Evolutionary conservation across 1,284 basidiomycete genomes (phyloP), one percentile per base, ranked within the genome.

Genomic region (Microbotryum intermedium): DNA sequence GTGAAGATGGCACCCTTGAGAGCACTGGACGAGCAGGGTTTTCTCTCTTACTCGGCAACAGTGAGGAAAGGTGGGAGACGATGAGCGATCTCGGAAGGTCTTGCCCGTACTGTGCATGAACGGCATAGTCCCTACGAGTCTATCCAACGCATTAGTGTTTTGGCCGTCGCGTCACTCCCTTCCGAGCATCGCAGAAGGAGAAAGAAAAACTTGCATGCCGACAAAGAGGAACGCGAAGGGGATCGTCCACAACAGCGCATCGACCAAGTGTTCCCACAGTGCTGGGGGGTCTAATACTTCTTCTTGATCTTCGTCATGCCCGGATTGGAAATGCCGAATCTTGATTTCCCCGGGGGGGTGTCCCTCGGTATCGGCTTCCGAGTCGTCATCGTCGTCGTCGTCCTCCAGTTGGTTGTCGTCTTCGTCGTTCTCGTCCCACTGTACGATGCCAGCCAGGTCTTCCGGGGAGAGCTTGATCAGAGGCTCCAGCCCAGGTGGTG

Each of bases 81-180:
- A 67, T 1, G 64, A 58, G 8, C 70, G 67, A 6, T 72, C 73
- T 48, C 52, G 72, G 61, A 60, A 65, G 58, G n/a, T 50, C 45
- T 30, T 58, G 53, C 3, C 61, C 59, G 25, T 65, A 68, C 28
- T 68, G 66, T 6, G 61, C 52, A 29, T 68, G 61, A 2, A 62
- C 66, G 10, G 66, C 66, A 20, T 61, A 63, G 52, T 68, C 64
- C 65, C 65, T 67, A 49, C 10, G 1, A 13, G 8, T 30, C 7
- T 10, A 29, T 1, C n/a, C n/a, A 5, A 1, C 34, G 9, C 18
- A 16, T 39, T 16, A 39, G 21, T 20, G 4, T 48, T 11, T 6
- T 11, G n/a, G 46, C 16, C 16, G 11, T n/a, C 1, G 46, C 20
- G n/a, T 48, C 21, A 20, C 46, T 11, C 26, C 16, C 7, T 48